Conservation (phyloP, 768 basidiomycete genomes). For the Phaffia australis region DNA sequence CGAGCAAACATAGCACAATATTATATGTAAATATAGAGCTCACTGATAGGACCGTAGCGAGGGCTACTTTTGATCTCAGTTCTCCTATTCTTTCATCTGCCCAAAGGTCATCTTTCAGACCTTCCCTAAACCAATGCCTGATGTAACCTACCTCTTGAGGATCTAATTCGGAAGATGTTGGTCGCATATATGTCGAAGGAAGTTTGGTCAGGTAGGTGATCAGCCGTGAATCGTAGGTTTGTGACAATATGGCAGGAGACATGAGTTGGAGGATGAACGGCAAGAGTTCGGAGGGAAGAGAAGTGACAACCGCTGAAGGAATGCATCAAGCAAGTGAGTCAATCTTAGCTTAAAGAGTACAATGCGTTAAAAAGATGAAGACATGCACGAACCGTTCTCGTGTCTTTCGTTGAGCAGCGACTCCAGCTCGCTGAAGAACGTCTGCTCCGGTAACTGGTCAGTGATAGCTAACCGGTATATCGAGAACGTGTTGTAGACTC, state of each 20-base stretch:
- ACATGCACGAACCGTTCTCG: too few relatives aligned
- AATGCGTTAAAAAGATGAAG: too few relatives aligned
- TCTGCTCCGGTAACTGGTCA: too few relatives aligned
- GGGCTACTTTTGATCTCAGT: background rate
- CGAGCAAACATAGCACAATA: too few relatives aligned
- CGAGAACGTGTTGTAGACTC: too few relatives aligned
- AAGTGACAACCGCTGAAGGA: background rate
- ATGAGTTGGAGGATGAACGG: background rate
- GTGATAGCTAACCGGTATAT: too few relatives aligned
- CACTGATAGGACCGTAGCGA: conserved; percentile 2
- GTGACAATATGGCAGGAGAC: background rate
- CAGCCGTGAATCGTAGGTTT: background rate
- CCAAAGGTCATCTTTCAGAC: conserved; percentile 3
- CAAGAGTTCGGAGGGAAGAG: background rate
- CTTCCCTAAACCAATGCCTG: conserved; percentile 2
- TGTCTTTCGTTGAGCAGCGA: too few relatives aligned
- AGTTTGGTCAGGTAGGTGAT: too few relatives aligned
- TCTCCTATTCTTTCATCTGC: background rate
- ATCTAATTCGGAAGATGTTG: background rate
- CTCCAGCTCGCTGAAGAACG: too few relatives aligned
- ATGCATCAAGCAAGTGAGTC: too few relatives aligned
- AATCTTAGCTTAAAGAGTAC: too few relatives aligned
- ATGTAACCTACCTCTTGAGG: background rate
- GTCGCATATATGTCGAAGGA: too few relatives aligned
- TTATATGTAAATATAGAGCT: background rate